A percentile compares a stretch with the other conserved stretches of the same genome.
Conservation (phyloP, 371 early-diverging fungal genomes). For the Gilbertella persicaria region DNA sequence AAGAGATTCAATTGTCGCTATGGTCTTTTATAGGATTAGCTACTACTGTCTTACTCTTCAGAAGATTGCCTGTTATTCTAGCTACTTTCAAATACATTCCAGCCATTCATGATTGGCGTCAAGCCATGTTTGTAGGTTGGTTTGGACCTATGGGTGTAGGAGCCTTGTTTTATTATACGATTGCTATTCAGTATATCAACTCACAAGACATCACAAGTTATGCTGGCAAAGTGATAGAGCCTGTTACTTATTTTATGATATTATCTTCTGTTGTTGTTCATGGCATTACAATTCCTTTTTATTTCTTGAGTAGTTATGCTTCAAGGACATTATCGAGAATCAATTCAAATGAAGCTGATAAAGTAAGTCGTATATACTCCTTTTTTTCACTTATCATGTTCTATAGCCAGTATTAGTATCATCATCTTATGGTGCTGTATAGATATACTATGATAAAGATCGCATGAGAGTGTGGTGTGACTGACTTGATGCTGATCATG, state of each 20-base stretch:
- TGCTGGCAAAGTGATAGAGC: slow-evolving; percentile 45
- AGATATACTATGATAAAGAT: too few species aligned
- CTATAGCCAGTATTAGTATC: too few species aligned
- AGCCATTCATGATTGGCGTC: slow-evolving; percentile 66
- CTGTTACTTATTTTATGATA: slow-evolving; percentile 73
- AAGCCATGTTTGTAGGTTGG: slow-evolving; percentile 94
- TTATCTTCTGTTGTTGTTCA: slow-evolving; percentile 78
- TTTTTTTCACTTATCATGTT: too few species aligned
- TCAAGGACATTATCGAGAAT: slow-evolving; percentile 33
- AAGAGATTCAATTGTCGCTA: slow-evolving; percentile 40
- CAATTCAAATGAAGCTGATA: too few species aligned
- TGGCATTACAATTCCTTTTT: slow-evolving; percentile 76
- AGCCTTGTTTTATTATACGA: slow-evolving; percentile 77
- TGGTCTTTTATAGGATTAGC: slow-evolving; percentile 72
- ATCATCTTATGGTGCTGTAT: too few species aligned
- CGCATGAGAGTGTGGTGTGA: too few species aligned
- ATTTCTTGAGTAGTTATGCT: slow-evolving; percentile 46
- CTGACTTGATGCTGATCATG: too few species aligned
- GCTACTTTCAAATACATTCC: slow-evolving; percentile 65
- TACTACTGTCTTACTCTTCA: slow-evolving; percentile 73
- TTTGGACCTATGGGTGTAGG: slow-evolving; percentile 95
- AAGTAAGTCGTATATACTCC: too few species aligned
- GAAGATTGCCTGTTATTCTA: slow-evolving; percentile 81
- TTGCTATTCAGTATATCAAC: slow-evolving; percentile 46
- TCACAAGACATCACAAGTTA: slow-evolving; percentile 26